These are phyloP conservation scores for Tarenaya hassleriana DNA, from an alignment of 345 rosid genomes.

Conservation along the genomic window DNA sequence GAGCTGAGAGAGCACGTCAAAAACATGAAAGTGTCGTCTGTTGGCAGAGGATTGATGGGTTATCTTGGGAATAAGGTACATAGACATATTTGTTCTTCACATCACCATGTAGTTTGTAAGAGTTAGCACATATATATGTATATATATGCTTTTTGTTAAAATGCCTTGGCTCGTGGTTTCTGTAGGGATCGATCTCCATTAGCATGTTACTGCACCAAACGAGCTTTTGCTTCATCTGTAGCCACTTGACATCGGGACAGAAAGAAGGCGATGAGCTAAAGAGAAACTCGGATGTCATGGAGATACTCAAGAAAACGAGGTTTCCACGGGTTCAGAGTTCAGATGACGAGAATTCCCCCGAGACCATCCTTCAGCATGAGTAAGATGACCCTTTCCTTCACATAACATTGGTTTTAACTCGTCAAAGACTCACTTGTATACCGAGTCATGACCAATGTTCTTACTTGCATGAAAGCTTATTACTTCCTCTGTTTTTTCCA, in stretches of 20 bases:
- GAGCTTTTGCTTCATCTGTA: constrained; percentile 94
- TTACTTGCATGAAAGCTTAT: too few species aligned
- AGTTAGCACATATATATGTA: neutral
- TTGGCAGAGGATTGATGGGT: constrained; percentile 99
- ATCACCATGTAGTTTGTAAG: neutral
- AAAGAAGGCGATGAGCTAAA: constrained; percentile 94
- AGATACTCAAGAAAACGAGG: constrained; percentile 92
- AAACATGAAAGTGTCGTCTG: constrained; percentile 90
- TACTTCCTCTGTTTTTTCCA: too few species aligned
- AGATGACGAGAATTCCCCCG: constrained; percentile 70
- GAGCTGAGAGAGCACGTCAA: constrained; percentile 63
- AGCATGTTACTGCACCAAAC: constrained; percentile 95
- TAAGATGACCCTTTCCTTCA: too few species aligned
- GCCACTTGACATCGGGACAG: constrained; percentile 94
- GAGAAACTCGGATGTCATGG: constrained; percentile 93
- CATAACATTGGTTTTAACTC: too few species aligned
- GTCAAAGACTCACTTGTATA: too few species aligned
- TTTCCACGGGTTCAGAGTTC: constrained; percentile 70
- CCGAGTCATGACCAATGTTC: too few species aligned
- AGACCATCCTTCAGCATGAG: too few species aligned
- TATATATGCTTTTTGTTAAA: neutral
- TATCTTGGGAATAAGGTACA: constrained; percentile 98
- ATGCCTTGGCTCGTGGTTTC: constrained; percentile 11
- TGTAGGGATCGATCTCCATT: constrained; percentile 95
- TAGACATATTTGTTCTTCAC: neutral